Evolutionary conservation across 345 rosid species (phyloP).

Genomic region (Trapa incisa): DNA sequence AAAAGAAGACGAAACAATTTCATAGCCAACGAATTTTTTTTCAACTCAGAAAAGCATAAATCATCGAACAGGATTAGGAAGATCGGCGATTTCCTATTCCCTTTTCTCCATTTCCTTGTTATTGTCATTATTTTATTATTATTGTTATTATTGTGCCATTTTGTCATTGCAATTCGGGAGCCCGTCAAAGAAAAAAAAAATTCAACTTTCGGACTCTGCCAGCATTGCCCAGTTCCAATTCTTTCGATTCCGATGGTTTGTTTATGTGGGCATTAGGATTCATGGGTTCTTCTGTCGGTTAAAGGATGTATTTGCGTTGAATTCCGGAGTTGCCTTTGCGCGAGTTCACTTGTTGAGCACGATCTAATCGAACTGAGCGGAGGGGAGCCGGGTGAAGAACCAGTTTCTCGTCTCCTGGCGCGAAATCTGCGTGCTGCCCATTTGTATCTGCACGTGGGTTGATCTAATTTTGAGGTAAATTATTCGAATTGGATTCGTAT

Average conservation of each 20-base stretch:
- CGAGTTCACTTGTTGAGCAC: not conserved
- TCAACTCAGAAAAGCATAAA: not conserved
- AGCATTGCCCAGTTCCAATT: not conserved
- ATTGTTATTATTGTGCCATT: not conserved
- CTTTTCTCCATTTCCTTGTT: not conserved
- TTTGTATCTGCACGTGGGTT: not conserved
- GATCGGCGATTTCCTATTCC: not conserved
- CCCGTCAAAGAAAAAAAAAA: not conserved
- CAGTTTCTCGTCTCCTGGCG: not conserved
- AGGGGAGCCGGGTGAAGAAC: not conserved
- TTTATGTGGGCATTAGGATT: not conserved
- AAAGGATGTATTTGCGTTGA: not conserved
- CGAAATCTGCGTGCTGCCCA: slow-evolving; percentile 3
- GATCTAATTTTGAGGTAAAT: not conserved
- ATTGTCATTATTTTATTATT: not conserved
- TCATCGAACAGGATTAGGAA: not conserved
- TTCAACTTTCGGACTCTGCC: not conserved
- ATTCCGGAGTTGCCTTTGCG: too few relatives aligned
- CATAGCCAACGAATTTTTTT: not conserved
- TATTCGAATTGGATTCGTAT: not conserved
- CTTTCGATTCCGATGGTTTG: not conserved
- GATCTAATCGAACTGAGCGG: not conserved
- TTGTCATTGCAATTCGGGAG: not conserved
- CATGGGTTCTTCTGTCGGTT: not conserved
- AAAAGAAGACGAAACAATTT: not conserved